Evolutionary conservation across 441 rosid genomes (phyloP), one percentile per base, ranked within the genome.

Genomic region (Populus trichocarpa): DNA sequence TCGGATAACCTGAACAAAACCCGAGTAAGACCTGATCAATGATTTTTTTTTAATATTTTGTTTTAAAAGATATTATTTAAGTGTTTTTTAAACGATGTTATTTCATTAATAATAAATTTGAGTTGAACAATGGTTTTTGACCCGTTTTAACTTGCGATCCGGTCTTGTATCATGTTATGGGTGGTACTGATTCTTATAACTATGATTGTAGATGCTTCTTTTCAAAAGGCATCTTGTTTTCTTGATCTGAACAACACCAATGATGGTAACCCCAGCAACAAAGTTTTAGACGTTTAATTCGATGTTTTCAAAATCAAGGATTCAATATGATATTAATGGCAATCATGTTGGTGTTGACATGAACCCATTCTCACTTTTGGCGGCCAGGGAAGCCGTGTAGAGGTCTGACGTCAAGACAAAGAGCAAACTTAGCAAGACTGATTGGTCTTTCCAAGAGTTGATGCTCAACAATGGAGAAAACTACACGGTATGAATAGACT

Each of bases 201-300:
- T 10, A 0, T 38, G 32, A 30, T 73, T 68, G 77, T 72, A 11
- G 86, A 67, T 2, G 83, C 88, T 0, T 80, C 71, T 0, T 75
- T 83, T 3, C 70, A 3, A 82, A 20, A 84, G 82, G 5, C 75
- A 67, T 76, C 85, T 88, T 22, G 87, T 86, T 13, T 76, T 88
- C 11, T 81, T 3, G 32, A 30, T 4, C 3, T 83, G 70, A 88
- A 86, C 72, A 75, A 40, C 70, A 86, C 87, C 59, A 83, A 78
- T 38, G 50, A 83, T 8, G 86, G 81, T 5, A 72, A 82, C n/a
- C 16, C 78, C 4, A 74, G 73, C 6, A 87, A 81, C 79, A 67
- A 81, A n/a, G 33, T 83, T 69, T 79, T 85, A 1, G 80, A 73
- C 2, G n/a, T 83, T 36, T 88, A 89, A 59, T 83, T 85, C 40